These are phyloP conservation scores for Phytopythium aichiense DNA, from an alignment of 352 stramenopile genomes.

Conservation along the genomic window DNA sequence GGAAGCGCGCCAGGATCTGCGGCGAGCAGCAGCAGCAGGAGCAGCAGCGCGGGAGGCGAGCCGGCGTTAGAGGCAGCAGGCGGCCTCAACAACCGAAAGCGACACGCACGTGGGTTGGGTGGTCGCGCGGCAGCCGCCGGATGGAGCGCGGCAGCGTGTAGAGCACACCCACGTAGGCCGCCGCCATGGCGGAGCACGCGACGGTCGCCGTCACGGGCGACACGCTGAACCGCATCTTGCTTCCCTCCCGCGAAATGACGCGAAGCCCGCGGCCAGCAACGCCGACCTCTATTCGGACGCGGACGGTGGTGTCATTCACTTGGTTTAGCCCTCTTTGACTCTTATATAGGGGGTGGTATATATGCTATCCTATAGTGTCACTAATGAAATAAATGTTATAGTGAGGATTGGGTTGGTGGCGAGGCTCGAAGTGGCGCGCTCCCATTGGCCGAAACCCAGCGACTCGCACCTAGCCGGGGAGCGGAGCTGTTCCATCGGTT, in stretches of 20 bases:
- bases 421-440: slow-evolving; percentile 24
- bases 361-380: no score
- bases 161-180: slow-evolving; percentile 82
- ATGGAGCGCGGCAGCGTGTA: slow-evolving; percentile 78
- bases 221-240: slow-evolving; percentile 80
- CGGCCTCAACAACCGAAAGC: background rate
- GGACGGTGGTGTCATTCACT: no score
- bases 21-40: background rate
- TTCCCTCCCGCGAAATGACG: slow-evolving; percentile 17
- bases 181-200: slow-evolving; percentile 78
- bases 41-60: background rate
- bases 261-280: background rate
- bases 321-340: no score
- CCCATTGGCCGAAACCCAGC: slow-evolving; percentile 21
- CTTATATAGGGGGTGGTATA: no score
- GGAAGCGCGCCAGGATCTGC: slow-evolving; percentile 83
- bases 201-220: slow-evolving; percentile 55
- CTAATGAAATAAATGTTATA: background rate
- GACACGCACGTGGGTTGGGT: slow-evolving; percentile 71
- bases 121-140: slow-evolving; percentile 71
- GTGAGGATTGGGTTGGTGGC: background rate
- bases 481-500: slow-evolving; percentile 9
- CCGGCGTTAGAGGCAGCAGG: background rate
- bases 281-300: no score
- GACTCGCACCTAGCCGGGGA: slow-evolving; percentile 12